A percentile compares a stretch with the other conserved stretches of the same genome.
Conservation (phyloP, 2,329 filamentous ascomycete genomes). For the Ophiocordyceps camponoti-saundersi region DNA sequence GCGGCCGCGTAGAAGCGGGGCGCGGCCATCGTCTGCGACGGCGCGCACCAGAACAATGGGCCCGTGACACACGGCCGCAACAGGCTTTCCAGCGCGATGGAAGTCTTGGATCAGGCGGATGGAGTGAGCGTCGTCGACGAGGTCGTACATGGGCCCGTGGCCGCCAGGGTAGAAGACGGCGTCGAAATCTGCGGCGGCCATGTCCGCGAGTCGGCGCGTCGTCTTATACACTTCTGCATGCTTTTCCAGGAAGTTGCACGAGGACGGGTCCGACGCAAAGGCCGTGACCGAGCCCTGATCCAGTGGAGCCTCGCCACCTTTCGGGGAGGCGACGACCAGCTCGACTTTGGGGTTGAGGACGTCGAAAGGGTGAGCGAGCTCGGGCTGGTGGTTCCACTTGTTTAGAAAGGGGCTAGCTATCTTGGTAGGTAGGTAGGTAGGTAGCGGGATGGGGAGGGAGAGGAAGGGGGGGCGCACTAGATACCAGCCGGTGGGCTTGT, state of each 20-base stretch:
- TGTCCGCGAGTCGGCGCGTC: constrained; percentile 38
- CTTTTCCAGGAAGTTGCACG: constrained; percentile 35
- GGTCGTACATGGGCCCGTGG: constrained; percentile 51
- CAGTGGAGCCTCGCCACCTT: constrained; percentile 42
- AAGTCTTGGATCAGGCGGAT: constrained; percentile 47
- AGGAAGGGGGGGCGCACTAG: constrained; percentile 24
- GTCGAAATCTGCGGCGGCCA: constrained; percentile 43
- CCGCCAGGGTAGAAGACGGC: constrained; percentile 42
- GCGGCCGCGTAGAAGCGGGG: constrained; percentile 35
- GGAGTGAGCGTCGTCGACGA: constrained; percentile 37
- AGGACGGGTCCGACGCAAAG: constrained; percentile 35
- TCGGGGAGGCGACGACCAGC: constrained; percentile 42
- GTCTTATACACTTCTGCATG: constrained; percentile 45
- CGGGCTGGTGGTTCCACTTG: constrained; percentile 21
- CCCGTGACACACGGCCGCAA: constrained; percentile 54
- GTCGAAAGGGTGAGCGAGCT: constrained; percentile 48
- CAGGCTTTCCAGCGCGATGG: constrained; percentile 39
- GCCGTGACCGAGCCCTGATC: constrained; percentile 39
- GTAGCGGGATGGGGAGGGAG: neutral
- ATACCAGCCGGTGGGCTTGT: constrained; percentile 52
- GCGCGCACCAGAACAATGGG: constrained; percentile 45
- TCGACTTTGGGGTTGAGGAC: constrained; percentile 35
- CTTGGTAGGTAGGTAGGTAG: too few relatives aligned
- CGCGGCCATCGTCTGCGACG: constrained; percentile 26
- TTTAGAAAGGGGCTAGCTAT: neutral